Evolutionary conservation across 306 rosid species (phyloP), one percentile per base, ranked within the genome.

Genomic region (Argentina anserina): DNA sequence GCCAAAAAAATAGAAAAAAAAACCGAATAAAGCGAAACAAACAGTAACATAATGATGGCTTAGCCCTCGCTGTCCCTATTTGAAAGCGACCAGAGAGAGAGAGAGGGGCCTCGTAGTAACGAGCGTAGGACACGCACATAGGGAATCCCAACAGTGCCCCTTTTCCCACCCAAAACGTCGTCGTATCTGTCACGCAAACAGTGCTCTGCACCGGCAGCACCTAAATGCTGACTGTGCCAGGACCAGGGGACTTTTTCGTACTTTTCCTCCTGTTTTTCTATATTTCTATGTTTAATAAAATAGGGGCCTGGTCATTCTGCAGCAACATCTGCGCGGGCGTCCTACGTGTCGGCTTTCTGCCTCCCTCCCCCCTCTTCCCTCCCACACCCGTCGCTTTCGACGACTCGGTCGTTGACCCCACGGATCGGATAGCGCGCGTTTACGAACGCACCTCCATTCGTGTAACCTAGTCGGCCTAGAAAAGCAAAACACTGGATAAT

Each of bases 271-370:
- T 0, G 7, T 11, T 28, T 17, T 17, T 37, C 0, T 1, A 1
- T n/a, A n/a, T n/a, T n/a, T n/a, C n/a, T n/a, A n/a, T n/a, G n/a
- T n/a, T n/a, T n/a, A n/a, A n/a, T 49, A 11, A 43, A 50, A 37
- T 20, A 40, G 74, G 47, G 83, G 88, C 83, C 85, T 81, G 56
- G 56, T n/a, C 87, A 79, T 73, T 69, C 56, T 60, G 67, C 90
- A 87, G 91, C 94, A 89, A 87, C 98, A 88, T 82, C 90, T 86
- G 89, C 93, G 89, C 75, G 75, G 88, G 90, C 84, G 97, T 87
- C 89, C 80, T 43, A 88, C 97, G 91, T 86, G 91, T 88, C 93
- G 82, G 90, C 79, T 83, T 87, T 87, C 87, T 83, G 74, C 81
- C 80, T 65, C n/a, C 88, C 72, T 79, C 79, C 42, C 91, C n/a